Evolutionary conservation across 768 basidiomycete species (phyloP), one percentile per base, ranked within the genome.

Genomic region (Mycena maculata): DNA sequence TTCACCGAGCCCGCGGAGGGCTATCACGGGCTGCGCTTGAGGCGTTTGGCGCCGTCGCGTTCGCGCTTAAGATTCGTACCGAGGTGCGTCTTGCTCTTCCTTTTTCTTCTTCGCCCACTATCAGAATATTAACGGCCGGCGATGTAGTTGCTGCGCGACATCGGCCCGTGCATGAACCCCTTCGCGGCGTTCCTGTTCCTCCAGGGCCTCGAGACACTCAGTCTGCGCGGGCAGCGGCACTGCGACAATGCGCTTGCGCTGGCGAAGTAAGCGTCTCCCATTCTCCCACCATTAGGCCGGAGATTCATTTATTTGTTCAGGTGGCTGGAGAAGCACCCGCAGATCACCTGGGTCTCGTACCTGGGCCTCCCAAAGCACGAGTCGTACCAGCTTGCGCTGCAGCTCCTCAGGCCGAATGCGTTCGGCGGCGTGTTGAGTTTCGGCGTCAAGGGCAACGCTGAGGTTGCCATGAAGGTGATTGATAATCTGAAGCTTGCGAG

Each of bases 391-490:
- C 74, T 84, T 7, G 93, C 92, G 13, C 81, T 84, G 72, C 80
- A 83, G 62, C 78, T 88, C 33, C 78, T 93, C 55, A 82, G 90
- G 6, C 75, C 79, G 1, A 82, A 85, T 61, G 77, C 81, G 3
- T 94, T 82, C 63, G 91, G 93, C 4, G 93, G 92, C 23, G 85
- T 95, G 70, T 77, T 95, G 54, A 91, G 85, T 77, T 94, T 95
- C 71, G 94, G 93, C 8, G 76, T 93, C 66, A 88, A 88, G 71
- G 91, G 89, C n/a, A 84, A 84, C 55, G 78, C 80, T 3, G 75
- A 78, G 52, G 75, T 73, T 2, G 90, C 89, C 7, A 87, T 85
- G 78, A 82, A 83, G 62, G 81, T 91, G 31, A 90, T 95, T 16
- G 92, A 95, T 70, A 83, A 77, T 67, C 81, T 95, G 65, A 86